Conservation (phyloP, 306 rosid species). For the Cicer judaicum region DNA sequence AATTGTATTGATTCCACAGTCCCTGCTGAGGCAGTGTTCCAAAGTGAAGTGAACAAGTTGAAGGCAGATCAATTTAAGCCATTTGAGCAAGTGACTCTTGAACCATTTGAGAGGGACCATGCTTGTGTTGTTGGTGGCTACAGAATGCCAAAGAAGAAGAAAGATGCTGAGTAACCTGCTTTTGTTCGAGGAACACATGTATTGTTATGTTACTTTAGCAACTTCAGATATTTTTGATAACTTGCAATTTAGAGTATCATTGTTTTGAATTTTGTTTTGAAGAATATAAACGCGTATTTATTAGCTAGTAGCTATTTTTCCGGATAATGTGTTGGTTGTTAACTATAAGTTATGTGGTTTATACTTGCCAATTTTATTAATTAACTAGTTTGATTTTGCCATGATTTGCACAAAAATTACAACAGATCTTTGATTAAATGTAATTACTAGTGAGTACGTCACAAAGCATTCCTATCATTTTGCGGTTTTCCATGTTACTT, state of each 20-base stretch:
- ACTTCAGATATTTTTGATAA: background rate
- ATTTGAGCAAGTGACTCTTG: conserved; percentile 83
- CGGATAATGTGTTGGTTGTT: background rate
- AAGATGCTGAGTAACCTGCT: conserved; percentile 40
- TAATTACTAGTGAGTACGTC: no score
- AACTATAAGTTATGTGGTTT: background rate
- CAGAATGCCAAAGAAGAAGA: conserved; percentile 72
- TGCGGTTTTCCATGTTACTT: no score
- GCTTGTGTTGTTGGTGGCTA: conserved; percentile 92
- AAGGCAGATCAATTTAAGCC: conserved; percentile 90
- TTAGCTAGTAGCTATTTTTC: no score
- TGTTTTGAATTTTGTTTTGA: background rate
- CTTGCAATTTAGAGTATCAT: background rate
- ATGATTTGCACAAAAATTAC: no score
- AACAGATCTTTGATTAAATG: no score
- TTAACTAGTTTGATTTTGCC: no score
- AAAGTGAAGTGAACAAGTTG: conserved; percentile 80
- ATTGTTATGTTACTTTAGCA: background rate
- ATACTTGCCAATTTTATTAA: background rate
- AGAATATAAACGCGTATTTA: background rate
- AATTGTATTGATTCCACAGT: conserved; percentile 91
- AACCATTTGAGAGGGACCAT: conserved; percentile 91
- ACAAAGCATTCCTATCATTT: no score
- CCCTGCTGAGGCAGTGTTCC: conserved; percentile 78
- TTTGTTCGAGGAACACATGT: background rate